Evolutionary conservation across 2,329 filamentous ascomycete species (phyloP).

Genomic region (Diplodia mutila): DNA sequence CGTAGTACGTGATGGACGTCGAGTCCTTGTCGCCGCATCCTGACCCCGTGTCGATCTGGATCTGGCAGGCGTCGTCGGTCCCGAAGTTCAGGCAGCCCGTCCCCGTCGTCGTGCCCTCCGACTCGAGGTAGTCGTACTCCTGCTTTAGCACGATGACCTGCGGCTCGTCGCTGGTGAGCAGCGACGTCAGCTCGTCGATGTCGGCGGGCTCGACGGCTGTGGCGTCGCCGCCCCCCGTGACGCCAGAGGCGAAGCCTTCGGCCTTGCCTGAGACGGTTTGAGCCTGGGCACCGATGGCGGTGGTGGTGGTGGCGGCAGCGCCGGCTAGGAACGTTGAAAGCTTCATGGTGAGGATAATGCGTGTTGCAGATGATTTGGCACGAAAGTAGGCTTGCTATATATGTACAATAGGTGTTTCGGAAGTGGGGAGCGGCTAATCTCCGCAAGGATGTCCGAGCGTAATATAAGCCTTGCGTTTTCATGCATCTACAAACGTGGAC

Average conservation of each 20-base stretch:
- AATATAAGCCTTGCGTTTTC: too few species aligned
- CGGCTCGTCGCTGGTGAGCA: not conserved
- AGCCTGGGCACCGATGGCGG: not conserved
- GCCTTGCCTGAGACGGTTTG: not conserved
- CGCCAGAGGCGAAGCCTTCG: not conserved
- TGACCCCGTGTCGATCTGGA: conserved; percentile 31
- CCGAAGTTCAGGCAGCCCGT: conserved; percentile 32
- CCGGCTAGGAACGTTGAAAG: not conserved
- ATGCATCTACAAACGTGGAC: too few species aligned
- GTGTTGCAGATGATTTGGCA: not conserved
- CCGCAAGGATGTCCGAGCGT: too few species aligned
- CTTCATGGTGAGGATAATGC: not conserved
- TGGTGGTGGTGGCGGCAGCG: not conserved
- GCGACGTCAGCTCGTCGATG: not conserved
- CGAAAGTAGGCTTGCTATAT: too few species aligned
- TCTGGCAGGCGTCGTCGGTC: conserved; percentile 27
- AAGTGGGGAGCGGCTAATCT: too few species aligned
- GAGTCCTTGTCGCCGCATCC: conserved; percentile 26
- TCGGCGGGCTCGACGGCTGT: not conserved
- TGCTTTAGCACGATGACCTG: not conserved
- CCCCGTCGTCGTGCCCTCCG: conserved; percentile 32
- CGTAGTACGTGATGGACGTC: conserved; percentile 37
- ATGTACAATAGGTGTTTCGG: too few species aligned
- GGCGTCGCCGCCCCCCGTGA: not conserved
- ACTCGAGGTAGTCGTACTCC: conserved; percentile 33